These are phyloP conservation scores for Scutellaria baicalensis DNA, from an alignment of 257 asterid species.

Conservation along the genomic window DNA sequence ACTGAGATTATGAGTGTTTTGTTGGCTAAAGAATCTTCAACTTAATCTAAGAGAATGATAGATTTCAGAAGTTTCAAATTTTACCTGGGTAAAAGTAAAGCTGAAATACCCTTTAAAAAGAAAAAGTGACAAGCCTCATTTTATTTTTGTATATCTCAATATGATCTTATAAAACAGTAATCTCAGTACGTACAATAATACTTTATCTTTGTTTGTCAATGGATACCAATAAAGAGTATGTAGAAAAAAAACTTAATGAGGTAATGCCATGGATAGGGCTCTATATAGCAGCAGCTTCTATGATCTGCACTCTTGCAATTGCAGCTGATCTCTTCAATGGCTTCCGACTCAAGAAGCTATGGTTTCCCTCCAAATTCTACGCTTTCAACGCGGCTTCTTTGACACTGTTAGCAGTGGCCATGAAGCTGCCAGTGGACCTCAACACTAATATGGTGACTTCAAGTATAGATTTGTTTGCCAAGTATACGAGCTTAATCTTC, in stretches of 20 bases:
- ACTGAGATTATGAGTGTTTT: no score
- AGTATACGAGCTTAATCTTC: neutral
- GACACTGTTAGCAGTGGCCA: constrained; percentile 23
- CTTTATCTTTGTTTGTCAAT: neutral
- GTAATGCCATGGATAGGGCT: constrained; percentile 12
- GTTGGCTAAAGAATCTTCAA: no score
- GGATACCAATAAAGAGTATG: neutral
- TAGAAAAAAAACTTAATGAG: neutral
- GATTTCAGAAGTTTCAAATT: no score
- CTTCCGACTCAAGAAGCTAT: constrained; percentile 14
- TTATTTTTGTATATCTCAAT: no score
- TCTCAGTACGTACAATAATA: no score
- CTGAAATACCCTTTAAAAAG: no score
- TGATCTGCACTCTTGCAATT: constrained; percentile 19
- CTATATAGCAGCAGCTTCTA: constrained; percentile 16
- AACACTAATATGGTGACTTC: neutral
- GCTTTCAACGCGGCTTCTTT: constrained; percentile 25
- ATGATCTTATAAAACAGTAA: no score
- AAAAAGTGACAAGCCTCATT: no score
- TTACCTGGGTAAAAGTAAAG: no score
- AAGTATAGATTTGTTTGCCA: neutral
- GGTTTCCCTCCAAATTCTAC: constrained; percentile 30
- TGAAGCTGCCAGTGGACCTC: constrained; percentile 32
- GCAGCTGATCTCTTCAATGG: constrained; percentile 25
- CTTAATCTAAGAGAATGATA: no score